Evolutionary conservation across 2,329 filamentous ascomycete species (phyloP).

Genomic region (Coniochaeta sp.): DNA sequence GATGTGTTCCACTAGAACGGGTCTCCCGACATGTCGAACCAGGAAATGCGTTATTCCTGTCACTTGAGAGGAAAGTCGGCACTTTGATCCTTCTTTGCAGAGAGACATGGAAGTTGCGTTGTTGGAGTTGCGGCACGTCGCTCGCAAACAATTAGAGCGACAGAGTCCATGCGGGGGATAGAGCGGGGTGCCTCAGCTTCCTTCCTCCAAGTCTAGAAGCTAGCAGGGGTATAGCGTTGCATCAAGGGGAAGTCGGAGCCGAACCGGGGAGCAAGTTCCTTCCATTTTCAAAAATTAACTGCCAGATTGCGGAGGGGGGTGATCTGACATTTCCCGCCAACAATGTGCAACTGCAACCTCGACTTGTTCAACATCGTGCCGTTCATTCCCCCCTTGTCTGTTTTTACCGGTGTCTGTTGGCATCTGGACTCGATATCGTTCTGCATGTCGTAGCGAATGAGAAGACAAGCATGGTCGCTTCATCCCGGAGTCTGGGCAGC

Average conservation of each 20-base stretch:
- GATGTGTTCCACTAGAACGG: too few relatives aligned
- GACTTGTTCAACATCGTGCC: background rate
- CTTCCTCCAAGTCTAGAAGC: too few relatives aligned
- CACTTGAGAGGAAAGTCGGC: slow-evolving; percentile 22
- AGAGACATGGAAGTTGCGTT: background rate
- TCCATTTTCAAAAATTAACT: too few relatives aligned
- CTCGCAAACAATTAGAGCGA: too few relatives aligned
- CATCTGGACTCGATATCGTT: background rate
- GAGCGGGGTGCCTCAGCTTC: too few relatives aligned
- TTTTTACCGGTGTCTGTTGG: too few relatives aligned
- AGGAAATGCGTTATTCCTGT: background rate
- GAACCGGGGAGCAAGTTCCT: background rate
- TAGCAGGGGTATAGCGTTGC: background rate
- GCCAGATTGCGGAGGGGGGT: too few relatives aligned
- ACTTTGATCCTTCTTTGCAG: background rate
- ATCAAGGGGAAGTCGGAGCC: slow-evolving; percentile 12
- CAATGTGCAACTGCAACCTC: background rate
- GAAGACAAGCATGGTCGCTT: background rate
- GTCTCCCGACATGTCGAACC: too few relatives aligned
- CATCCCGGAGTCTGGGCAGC: background rate
- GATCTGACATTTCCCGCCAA: too few relatives aligned
- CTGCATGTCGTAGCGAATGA: background rate
- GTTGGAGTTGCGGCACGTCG: too few relatives aligned
- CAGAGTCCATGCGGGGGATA: too few relatives aligned
- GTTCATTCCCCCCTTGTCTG: background rate